phyloP scores from a whole-genome alignment of 441 rosid species.

The Croton laevigatus region DNA sequence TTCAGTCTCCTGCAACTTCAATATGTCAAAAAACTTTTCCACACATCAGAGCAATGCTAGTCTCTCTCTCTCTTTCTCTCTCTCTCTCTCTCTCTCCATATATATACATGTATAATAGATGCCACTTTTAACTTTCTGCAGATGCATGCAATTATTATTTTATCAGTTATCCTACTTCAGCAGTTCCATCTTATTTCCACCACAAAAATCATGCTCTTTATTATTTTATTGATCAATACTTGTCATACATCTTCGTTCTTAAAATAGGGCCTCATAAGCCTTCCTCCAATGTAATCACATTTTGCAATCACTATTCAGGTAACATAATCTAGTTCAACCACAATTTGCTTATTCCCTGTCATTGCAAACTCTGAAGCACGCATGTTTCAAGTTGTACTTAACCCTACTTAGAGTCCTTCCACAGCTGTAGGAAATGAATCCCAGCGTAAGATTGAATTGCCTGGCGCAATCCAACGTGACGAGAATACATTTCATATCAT shows the following conservation, averaged over 20 bases:
- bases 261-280: neutral
- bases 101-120: neutral
- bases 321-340: neutral
- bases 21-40: neutral
- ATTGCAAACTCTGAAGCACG: too few relatives aligned
- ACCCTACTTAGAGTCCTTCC: too few relatives aligned
- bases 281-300: neutral
- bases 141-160: neutral
- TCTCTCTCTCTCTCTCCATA: neutral
- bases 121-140: neutral
- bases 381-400: too few relatives aligned
- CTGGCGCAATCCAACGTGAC: neutral
- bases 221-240: neutral
- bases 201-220: neutral
- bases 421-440: too few relatives aligned
- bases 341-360: neutral
- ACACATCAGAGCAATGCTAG: neutral
- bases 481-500: neutral
- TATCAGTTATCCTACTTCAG: neutral
- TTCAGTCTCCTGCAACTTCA: constrained; percentile 4
- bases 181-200: neutral
- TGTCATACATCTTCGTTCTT: neutral
- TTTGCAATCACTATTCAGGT: neutral
- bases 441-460: neutral
- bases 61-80: neutral